Percentiles rank a stretch among this genome's conserved stretches.
phyloP scores from a whole-genome alignment of 2,329 filamentous ascomycete species.

The Cordyceps farinosa region DNA sequence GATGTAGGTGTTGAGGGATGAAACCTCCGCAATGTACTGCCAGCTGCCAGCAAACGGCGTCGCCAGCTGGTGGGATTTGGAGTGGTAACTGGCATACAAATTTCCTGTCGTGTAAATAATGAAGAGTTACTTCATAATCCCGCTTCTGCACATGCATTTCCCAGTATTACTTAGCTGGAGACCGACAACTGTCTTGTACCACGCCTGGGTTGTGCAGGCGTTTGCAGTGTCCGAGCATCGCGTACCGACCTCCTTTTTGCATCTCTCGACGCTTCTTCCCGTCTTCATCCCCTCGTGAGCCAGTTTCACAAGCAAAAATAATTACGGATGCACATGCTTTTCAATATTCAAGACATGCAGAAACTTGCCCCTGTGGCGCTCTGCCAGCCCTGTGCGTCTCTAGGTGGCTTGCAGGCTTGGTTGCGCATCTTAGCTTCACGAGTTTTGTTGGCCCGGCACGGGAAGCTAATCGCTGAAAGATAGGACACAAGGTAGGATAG shows the following conservation, averaged over 20 bases:
- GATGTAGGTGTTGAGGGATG: not conserved
- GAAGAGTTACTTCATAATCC: not conserved
- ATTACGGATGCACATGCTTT: slow-evolving; percentile 1
- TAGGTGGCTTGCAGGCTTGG: not conserved
- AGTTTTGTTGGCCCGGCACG: slow-evolving; percentile 1
- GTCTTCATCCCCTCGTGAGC: not conserved
- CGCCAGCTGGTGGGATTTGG: not conserved
- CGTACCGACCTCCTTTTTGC: not conserved
- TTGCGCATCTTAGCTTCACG: not conserved
- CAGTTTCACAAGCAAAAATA: slow-evolving; percentile 4
- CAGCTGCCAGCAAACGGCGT: not conserved
- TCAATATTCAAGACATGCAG: not conserved
- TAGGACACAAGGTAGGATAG: not conserved
- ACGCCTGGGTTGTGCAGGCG: not conserved
- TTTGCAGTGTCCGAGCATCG: not conserved
- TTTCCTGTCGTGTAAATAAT: not conserved
- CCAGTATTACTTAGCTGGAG: not conserved
- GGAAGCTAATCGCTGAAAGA: not conserved
- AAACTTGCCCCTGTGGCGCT: slow-evolving; percentile 10
- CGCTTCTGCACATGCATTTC: not conserved
- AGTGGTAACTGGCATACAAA: not conserved
- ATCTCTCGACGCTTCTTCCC: not conserved
- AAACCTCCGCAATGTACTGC: not conserved
- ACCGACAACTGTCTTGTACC: not conserved
- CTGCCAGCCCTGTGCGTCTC: slow-evolving; percentile 2